Evolutionary conservation across 2,329 filamentous ascomycete species (phyloP).

Genomic region (Trichoderma oligosporum): DNA sequence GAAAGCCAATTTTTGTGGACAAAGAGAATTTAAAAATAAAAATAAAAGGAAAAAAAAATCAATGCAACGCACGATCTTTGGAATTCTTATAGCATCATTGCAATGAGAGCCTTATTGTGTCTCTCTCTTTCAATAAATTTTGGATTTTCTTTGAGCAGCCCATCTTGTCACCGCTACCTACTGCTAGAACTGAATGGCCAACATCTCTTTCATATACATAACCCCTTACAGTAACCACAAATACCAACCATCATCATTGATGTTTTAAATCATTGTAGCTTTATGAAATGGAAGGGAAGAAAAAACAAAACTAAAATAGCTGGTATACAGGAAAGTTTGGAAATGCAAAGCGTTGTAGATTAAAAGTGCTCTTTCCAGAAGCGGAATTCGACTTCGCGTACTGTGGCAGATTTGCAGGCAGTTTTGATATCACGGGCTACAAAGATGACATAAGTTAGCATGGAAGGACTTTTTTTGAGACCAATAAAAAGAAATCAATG

Average conservation of each 20-base stretch:
- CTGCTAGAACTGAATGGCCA: not conserved
- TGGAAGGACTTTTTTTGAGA: not conserved
- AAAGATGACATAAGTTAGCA: slow-evolving; percentile 33
- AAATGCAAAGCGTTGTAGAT: slow-evolving; percentile 13
- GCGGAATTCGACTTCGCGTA: slow-evolving; percentile 80
- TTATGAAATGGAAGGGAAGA: slow-evolving; percentile 1
- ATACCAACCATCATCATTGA: slow-evolving; percentile 8
- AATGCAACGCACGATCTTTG: no score
- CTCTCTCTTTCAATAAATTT: slow-evolving; percentile 2
- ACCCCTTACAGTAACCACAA: slow-evolving; percentile 5
- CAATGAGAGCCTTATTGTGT: not conserved
- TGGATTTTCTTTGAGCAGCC: not conserved
- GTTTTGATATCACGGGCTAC: slow-evolving; percentile 77
- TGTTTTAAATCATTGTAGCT: slow-evolving; percentile 8
- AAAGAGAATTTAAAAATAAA: not conserved
- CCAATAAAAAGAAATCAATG: not conserved
- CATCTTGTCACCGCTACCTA: not conserved
- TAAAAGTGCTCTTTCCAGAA: slow-evolving; percentile 98
- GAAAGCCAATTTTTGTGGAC: not conserved
- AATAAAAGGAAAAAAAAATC: not conserved
- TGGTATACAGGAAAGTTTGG: slow-evolving; percentile 9
- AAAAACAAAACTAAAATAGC: slow-evolving; percentile 11
- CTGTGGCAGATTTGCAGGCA: slow-evolving; percentile 70
- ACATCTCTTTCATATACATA: not conserved
- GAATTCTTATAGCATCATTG: not conserved